phyloP scores from a whole-genome alignment of 2,329 filamentous ascomycete genomes.

The Hymenoscyphus scutula region DNA sequence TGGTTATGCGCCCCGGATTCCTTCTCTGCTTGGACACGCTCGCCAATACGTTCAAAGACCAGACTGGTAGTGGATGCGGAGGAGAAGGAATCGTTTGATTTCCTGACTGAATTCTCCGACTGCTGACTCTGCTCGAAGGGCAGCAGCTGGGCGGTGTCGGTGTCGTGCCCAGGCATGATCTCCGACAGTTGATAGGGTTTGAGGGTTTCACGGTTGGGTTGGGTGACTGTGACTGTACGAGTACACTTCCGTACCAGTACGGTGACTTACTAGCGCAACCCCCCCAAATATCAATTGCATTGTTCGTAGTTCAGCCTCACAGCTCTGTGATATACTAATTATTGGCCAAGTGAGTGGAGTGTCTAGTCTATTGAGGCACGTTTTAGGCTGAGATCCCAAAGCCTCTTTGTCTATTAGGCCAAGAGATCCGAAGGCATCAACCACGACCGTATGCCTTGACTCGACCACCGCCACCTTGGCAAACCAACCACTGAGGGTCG shows the following conservation, averaged over 20 bases:
- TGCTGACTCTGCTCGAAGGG: slow-evolving; percentile 24
- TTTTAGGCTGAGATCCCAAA: slow-evolving; percentile 5
- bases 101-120: slow-evolving; percentile 17
- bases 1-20: slow-evolving; percentile 13
- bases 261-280: not conserved
- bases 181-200: slow-evolving; percentile 16
- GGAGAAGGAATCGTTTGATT: slow-evolving; percentile 54
- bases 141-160: slow-evolving; percentile 32
- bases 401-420: slow-evolving; percentile 3
- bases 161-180: slow-evolving; percentile 35
- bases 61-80: slow-evolving; percentile 81
- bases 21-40: slow-evolving; percentile 37
- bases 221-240: not conserved
- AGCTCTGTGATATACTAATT: not conserved
- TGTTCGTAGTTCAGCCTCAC: too few species aligned
- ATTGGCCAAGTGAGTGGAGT: not conserved
- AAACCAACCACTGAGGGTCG: too few species aligned
- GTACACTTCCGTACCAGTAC: not conserved
- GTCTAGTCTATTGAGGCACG: slow-evolving; percentile 9
- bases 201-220: slow-evolving; percentile 24
- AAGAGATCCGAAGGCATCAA: not conserved
- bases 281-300: not conserved
- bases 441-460: not conserved
- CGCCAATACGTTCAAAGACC: slow-evolving; percentile 73
- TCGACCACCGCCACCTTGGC: too few species aligned